A percentile compares a stretch with the other conserved stretches of the same genome.
These are phyloP conservation scores for Tricholoma furcatifolium DNA, from an alignment of 768 basidiomycete species.

Conservation along the genomic window DNA sequence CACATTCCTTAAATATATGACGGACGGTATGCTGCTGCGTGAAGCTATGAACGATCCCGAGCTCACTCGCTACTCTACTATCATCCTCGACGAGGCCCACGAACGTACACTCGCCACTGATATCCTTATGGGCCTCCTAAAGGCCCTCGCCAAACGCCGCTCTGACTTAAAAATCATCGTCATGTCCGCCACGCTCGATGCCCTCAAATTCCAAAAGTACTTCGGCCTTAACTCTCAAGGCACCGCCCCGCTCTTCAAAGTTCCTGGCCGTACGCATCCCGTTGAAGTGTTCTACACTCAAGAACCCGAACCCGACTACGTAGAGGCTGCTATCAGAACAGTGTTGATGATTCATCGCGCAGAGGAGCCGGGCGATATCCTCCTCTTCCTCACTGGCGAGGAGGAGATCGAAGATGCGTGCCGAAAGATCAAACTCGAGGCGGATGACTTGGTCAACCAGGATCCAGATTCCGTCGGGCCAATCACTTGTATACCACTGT, in stretches of 20 bases:
- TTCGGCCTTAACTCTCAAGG: slow-evolving; percentile 54
- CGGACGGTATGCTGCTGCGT: slow-evolving; percentile 97
- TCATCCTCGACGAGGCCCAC: slow-evolving; percentile 98
- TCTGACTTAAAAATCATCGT: slow-evolving; percentile 93
- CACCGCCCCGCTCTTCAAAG: slow-evolving; percentile 80
- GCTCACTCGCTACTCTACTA: slow-evolving; percentile 89
- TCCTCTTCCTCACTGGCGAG: slow-evolving; percentile 96
- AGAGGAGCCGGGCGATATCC: slow-evolving; percentile 89
- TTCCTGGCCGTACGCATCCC: slow-evolving; percentile 91
- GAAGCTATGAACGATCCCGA: slow-evolving; percentile 97
- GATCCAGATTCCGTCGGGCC: slow-evolving; percentile 81
- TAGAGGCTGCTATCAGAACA: slow-evolving; percentile 94
- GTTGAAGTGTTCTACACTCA: slow-evolving; percentile 96
- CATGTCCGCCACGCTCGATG: slow-evolving; percentile 98
- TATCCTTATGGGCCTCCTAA: slow-evolving; percentile 96
- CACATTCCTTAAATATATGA: slow-evolving; percentile 99
- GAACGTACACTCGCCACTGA: slow-evolving; percentile 98
- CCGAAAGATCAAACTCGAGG: slow-evolving; percentile 88
- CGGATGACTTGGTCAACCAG: slow-evolving; percentile 75
- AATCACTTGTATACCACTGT: slow-evolving; percentile 86
- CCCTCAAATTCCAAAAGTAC: slow-evolving; percentile 95
- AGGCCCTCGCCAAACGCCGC: slow-evolving; percentile 76
- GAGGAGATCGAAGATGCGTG: slow-evolving; percentile 98
- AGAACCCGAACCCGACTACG: slow-evolving; percentile 92
- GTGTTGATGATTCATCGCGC: slow-evolving; percentile 97